phyloP scores from a whole-genome alignment of 331 rosid genomes.

The Telfairia occidentalis region DNA sequence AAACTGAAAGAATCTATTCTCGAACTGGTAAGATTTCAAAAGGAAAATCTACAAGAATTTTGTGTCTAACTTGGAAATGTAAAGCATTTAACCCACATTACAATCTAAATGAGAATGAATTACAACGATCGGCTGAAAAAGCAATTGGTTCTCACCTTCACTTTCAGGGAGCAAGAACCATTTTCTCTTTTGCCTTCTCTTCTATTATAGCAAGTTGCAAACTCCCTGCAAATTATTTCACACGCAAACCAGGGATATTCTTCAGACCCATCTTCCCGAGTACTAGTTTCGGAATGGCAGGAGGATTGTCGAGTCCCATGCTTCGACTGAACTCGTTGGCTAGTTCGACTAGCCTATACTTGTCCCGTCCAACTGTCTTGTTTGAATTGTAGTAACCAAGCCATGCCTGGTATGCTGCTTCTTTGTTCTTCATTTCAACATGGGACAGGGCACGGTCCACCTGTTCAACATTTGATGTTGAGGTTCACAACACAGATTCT shows the following conservation, averaged over 20 bases:
- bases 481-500: background rate
- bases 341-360: slow-evolving; percentile 67
- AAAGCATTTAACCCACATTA: background rate
- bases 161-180: background rate
- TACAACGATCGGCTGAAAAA: background rate
- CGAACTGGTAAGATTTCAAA: too few relatives aligned
- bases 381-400: slow-evolving; percentile 88
- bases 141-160: background rate
- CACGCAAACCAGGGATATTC: slow-evolving; percentile 73
- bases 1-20: too few relatives aligned
- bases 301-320: slow-evolving; percentile 90
- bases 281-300: slow-evolving; percentile 59
- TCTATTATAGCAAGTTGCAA: background rate
- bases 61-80: too few relatives aligned
- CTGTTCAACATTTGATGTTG: slow-evolving; percentile 25
- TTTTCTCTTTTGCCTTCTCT: background rate
- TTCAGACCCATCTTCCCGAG: slow-evolving; percentile 90
- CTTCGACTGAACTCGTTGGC: slow-evolving; percentile 83
- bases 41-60: too few relatives aligned
- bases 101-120: background rate
- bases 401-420: slow-evolving; percentile 92
- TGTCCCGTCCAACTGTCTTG: slow-evolving; percentile 60
- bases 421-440: slow-evolving; percentile 77
- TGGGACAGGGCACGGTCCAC: slow-evolving; percentile 56
- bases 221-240: slow-evolving; percentile 25